These are phyloP conservation scores for Coemansia sp. DNA, from an alignment of 192 early-diverging fungal genomes.

Conservation along the genomic window DNA sequence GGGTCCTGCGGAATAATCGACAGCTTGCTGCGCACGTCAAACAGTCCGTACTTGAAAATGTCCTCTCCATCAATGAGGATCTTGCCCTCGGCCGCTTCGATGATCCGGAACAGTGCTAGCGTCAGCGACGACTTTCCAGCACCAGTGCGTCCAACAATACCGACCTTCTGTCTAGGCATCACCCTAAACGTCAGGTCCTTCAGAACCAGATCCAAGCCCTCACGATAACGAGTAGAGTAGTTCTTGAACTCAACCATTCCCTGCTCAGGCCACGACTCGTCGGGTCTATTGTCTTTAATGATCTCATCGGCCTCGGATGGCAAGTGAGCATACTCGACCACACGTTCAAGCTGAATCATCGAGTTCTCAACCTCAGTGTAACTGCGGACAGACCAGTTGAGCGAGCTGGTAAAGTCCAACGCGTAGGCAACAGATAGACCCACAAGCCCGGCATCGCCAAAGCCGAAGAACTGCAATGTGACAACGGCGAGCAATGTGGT, in stretches of 20 bases:
- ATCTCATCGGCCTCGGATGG: constrained; percentile 39
- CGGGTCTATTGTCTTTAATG: constrained; percentile 35
- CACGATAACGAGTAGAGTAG: constrained; percentile 59
- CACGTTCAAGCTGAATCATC: constrained; percentile 68
- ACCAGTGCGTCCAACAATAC: constrained; percentile 62
- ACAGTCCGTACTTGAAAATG: constrained; percentile 69
- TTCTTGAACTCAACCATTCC: constrained; percentile 56
- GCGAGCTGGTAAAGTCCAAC: constrained; percentile 74
- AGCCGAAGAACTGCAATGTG: constrained; percentile 54
- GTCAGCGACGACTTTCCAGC: constrained; percentile 80
- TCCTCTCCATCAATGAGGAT: constrained; percentile 80
- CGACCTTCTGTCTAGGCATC: constrained; percentile 59
- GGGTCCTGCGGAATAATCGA: constrained; percentile 84
- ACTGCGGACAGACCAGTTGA: constrained; percentile 79
- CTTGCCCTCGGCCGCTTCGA: constrained; percentile 63
- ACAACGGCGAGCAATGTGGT: constrained; percentile 74
- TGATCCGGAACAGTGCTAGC: constrained; percentile 75
- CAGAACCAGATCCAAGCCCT: constrained; percentile 56
- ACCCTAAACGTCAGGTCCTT: constrained; percentile 43
- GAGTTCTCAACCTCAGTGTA: constrained; percentile 70
- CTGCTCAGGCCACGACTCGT: constrained; percentile 55
- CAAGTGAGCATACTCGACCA: constrained; percentile 51
- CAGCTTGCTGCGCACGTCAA: constrained; percentile 69
- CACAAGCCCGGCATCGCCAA: constrained; percentile 62
- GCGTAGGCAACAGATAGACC: constrained; percentile 82